Evolutionary conservation across 2,329 filamentous ascomycete genomes (phyloP).

Genomic region (Didymella keratinophila): DNA sequence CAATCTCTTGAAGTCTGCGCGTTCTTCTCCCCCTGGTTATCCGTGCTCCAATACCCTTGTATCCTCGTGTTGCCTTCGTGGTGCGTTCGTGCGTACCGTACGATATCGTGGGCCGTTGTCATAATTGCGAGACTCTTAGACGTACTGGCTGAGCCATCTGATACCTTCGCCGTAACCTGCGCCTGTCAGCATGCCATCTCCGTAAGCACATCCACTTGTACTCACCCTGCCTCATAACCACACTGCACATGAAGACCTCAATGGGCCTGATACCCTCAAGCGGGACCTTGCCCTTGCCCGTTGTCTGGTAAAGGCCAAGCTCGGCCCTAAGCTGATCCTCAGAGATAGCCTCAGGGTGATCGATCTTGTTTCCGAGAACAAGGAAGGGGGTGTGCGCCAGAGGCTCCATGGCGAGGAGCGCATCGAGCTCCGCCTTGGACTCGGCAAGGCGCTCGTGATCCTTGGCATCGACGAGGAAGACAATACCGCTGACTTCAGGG

Average conservation of each 20-base stretch:
- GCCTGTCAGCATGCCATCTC: slow-evolving; percentile 5
- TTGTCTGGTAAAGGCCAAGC: slow-evolving; percentile 82
- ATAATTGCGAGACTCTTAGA: slow-evolving; percentile 29
- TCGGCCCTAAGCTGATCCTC: slow-evolving; percentile 94
- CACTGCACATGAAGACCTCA: slow-evolving; percentile 96
- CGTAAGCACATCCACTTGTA: neutral
- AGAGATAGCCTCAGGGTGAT: slow-evolving; percentile 91
- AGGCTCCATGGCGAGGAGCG: slow-evolving; percentile 92
- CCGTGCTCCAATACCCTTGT: neutral
- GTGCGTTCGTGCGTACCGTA: neutral
- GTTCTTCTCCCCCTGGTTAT: neutral
- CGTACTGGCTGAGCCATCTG: slow-evolving; percentile 51
- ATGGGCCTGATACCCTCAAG: slow-evolving; percentile 60
- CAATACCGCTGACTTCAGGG: slow-evolving; percentile 69
- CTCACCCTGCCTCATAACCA: slow-evolving; percentile 87
- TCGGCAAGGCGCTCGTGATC: slow-evolving; percentile 93
- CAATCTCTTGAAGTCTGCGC: slow-evolving; percentile 3
- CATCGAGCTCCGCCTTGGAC: slow-evolving; percentile 95
- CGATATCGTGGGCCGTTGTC: neutral
- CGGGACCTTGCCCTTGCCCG: slow-evolving; percentile 44
- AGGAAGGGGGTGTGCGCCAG: slow-evolving; percentile 93
- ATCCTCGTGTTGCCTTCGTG: neutral
- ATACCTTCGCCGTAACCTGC: slow-evolving; percentile 49
- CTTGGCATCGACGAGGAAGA: slow-evolving; percentile 97
- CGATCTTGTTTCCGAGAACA: slow-evolving; percentile 98